A percentile compares a stretch with the other conserved stretches of the same genome.
These are phyloP conservation scores for Solanum verrucosum DNA, from an alignment of 257 asterid genomes.

Conservation along the genomic window DNA sequence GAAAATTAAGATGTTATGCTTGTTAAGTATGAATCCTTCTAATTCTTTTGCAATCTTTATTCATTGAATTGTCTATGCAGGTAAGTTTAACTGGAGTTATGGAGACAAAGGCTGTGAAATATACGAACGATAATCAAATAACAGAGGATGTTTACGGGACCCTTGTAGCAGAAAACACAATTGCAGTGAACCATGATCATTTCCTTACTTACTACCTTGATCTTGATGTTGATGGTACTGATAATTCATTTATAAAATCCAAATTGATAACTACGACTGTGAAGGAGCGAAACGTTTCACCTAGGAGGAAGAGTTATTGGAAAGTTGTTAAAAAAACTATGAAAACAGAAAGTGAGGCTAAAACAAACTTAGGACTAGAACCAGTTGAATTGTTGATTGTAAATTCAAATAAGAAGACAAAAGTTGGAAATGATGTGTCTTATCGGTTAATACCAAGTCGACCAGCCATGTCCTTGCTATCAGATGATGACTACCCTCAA, in stretches of 20 bases:
- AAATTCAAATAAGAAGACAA: conserved; percentile 51
- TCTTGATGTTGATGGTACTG: conserved; percentile 50
- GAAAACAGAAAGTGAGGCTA: conserved; percentile 35
- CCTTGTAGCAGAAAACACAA: conserved; percentile 38
- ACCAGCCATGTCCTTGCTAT: conserved; percentile 32
- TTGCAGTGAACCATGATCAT: conserved; percentile 61
- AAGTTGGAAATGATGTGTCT: conserved; percentile 42
- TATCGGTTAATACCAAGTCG: conserved; percentile 45
- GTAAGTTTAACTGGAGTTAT: conserved; percentile 46
- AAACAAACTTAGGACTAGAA: conserved; percentile 19
- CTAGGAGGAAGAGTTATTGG: conserved; percentile 75
- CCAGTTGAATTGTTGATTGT: conserved; percentile 39
- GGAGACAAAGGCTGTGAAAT: conserved; percentile 45
- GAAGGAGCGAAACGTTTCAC: conserved; percentile 11
- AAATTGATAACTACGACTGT: conserved; percentile 20
- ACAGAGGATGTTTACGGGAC: conserved; percentile 30
- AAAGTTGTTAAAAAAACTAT: conserved; percentile 34
- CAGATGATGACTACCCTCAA: conserved; percentile 49
- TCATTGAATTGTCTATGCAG: conserved; percentile 11
- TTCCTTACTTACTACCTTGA: conserved; percentile 60
- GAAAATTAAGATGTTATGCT: background rate
- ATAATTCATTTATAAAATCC: conserved; percentile 43
- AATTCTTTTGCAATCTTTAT: background rate
- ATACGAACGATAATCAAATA: conserved; percentile 14
- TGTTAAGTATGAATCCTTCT: background rate